These are phyloP conservation scores for Candida gorgasii DNA, from an alignment of 805 yeast genomes.

Conservation along the genomic window DNA sequence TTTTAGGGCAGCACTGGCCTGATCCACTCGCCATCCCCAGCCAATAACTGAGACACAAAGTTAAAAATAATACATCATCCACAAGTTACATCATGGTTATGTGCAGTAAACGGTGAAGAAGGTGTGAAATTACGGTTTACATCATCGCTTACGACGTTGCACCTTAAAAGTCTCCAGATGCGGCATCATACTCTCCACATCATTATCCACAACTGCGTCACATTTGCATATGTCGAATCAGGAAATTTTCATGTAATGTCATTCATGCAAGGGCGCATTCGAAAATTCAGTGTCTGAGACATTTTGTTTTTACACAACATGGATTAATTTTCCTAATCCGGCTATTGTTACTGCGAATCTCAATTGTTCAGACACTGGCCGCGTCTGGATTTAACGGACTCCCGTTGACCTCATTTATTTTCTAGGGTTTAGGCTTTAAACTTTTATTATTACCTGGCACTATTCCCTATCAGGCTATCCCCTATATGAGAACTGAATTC, in stretches of 20 bases:
- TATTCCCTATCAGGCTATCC: too few species aligned
- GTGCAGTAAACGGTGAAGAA: neutral
- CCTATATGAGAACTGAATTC: too few species aligned
- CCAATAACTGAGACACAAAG: neutral
- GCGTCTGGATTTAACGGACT: neutral
- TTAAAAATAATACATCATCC: neutral
- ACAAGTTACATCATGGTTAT: neutral
- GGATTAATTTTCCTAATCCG: neutral
- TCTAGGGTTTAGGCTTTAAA: too few species aligned
- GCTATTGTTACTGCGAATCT: neutral
- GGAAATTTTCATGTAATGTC: neutral
- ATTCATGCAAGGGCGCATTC: conserved; percentile 4
- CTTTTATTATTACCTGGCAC: too few species aligned
- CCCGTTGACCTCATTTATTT: too few species aligned
- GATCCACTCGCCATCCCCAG: neutral
- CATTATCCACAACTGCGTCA: conserved; percentile 7
- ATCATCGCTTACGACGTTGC: conserved; percentile 1
- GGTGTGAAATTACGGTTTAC: neutral
- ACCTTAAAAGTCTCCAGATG: neutral
- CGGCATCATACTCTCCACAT: neutral
- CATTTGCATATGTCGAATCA: neutral
- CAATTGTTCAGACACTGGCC: neutral
- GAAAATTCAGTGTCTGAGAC: conserved; percentile 3
- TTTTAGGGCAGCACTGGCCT: neutral
- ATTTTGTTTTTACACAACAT: neutral